phyloP scores from a whole-genome alignment of 805 yeast species.

The Candida cerambycidarum region DNA sequence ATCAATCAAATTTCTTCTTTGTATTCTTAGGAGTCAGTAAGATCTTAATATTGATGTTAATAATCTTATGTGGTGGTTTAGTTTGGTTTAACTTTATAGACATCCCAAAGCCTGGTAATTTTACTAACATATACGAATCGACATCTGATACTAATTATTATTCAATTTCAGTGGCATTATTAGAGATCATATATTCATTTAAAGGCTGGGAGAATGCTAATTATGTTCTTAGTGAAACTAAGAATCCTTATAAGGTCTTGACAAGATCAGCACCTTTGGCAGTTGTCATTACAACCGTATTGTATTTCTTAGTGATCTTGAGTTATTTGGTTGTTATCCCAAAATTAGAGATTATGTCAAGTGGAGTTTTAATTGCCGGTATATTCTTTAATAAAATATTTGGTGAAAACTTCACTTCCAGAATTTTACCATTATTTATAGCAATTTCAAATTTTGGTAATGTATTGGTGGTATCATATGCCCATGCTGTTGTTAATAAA shows the following conservation, averaged over 20 bases:
- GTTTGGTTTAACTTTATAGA: slow-evolving; percentile 34
- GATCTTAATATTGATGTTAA: slow-evolving; percentile 48
- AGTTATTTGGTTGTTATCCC: slow-evolving; percentile 59
- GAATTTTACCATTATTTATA: slow-evolving; percentile 55
- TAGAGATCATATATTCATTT: slow-evolving; percentile 62
- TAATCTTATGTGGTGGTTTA: slow-evolving; percentile 48
- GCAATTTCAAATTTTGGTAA: slow-evolving; percentile 64
- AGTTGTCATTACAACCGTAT: slow-evolving; percentile 48
- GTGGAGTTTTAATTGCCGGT: slow-evolving; percentile 68
- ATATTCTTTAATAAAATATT: slow-evolving; percentile 56
- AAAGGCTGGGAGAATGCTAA: slow-evolving; percentile 74
- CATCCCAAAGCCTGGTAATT: slow-evolving; percentile 21
- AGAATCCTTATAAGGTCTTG: slow-evolving; percentile 55
- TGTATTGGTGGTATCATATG: slow-evolving; percentile 62
- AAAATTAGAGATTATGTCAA: slow-evolving; percentile 44
- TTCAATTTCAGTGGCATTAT: slow-evolving; percentile 53
- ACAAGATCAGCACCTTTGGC: slow-evolving; percentile 63
- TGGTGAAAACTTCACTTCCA: slow-evolving; percentile 51
- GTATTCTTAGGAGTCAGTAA: slow-evolving; percentile 56
- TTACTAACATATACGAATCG: slow-evolving; percentile 36
- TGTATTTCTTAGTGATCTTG: slow-evolving; percentile 56
- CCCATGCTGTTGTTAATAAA: slow-evolving; percentile 58
- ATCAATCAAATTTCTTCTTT: slow-evolving; percentile 50
- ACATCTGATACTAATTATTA: slow-evolving; percentile 37
- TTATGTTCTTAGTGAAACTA: slow-evolving; percentile 58